A percentile compares a stretch with the other conserved stretches of the same genome.
phyloP scores from a whole-genome alignment of 2,329 filamentous ascomycete species.

The Arthrinium phaeospermum region DNA sequence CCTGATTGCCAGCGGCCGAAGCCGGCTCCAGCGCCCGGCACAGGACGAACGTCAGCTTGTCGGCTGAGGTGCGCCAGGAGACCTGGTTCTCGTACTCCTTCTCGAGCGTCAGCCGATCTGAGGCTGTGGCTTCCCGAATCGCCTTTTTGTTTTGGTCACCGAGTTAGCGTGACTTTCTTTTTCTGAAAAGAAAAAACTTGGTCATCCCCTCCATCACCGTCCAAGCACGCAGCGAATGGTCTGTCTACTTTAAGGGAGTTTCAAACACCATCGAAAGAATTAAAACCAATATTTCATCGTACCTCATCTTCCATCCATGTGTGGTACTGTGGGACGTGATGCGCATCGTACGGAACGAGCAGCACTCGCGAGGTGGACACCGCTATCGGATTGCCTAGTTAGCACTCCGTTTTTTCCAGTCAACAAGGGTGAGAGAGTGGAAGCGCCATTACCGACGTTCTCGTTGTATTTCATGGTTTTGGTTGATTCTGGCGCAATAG shows the following conservation, averaged over 20 bases:
- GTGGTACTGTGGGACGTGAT: slow-evolving; percentile 85
- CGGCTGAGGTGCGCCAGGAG: slow-evolving; percentile 80
- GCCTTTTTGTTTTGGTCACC: slow-evolving; percentile 49
- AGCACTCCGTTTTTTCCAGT: background rate
- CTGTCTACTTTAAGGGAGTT: background rate
- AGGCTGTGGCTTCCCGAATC: slow-evolving; percentile 85
- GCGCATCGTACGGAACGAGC: slow-evolving; percentile 82
- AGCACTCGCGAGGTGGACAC: slow-evolving; percentile 69
- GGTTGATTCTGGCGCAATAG: background rate
- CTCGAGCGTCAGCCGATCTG: slow-evolving; percentile 77
- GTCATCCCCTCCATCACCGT: too few relatives aligned
- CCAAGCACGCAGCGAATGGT: background rate
- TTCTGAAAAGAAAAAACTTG: too few relatives aligned
- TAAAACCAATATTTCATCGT: slow-evolving; percentile 32
- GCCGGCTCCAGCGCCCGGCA: slow-evolving; percentile 56
- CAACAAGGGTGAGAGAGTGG: background rate
- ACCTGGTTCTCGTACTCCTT: slow-evolving; percentile 91
- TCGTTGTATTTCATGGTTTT: slow-evolving; percentile 39
- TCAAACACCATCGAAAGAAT: background rate
- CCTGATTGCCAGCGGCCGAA: background rate
- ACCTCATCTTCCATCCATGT: slow-evolving; percentile 89
- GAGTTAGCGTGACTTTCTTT: background rate
- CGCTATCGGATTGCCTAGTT: slow-evolving; percentile 51
- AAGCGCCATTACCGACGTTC: slow-evolving; percentile 35
- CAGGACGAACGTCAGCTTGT: slow-evolving; percentile 93